Conservation (phyloP, 2,329 filamentous ascomycete species). For the Knufia petricola region DNA sequence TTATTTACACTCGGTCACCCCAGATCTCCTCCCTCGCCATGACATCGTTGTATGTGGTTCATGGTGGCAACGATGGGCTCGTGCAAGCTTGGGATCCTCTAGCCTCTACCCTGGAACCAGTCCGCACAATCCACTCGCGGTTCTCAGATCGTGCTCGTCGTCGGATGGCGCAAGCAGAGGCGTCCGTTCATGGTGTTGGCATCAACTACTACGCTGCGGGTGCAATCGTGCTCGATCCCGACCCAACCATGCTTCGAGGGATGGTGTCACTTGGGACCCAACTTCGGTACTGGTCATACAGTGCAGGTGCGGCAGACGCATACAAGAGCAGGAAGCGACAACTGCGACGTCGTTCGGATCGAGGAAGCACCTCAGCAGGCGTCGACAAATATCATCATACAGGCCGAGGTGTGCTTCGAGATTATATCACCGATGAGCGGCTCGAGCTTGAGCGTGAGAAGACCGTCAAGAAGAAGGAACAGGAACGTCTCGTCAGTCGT, state of each 20-base stretch:
- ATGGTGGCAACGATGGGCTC: slow-evolving; percentile 87
- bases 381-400: slow-evolving; percentile 50
- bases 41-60: slow-evolving; percentile 77
- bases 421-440: slow-evolving; percentile 79
- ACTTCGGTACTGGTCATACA: slow-evolving; percentile 88
- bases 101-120: slow-evolving; percentile 64
- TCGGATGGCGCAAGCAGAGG: slow-evolving; percentile 57
- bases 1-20: slow-evolving; percentile 84
- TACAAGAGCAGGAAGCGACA: slow-evolving; percentile 69
- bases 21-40: slow-evolving; percentile 73
- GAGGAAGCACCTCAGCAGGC: slow-evolving; percentile 48
- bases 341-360: slow-evolving; percentile 52
- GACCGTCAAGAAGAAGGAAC: slow-evolving; percentile 55
- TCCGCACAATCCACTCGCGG: slow-evolving; percentile 78
- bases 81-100: slow-evolving; percentile 97
- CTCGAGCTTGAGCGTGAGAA: slow-evolving; percentile 69
- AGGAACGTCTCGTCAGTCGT: slow-evolving; percentile 60
- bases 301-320: slow-evolving; percentile 64
- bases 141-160: slow-evolving; percentile 76
- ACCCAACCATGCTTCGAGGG: slow-evolving; percentile 74
- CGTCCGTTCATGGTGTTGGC: slow-evolving; percentile 57
- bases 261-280: slow-evolving; percentile 80
- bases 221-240: slow-evolving; percentile 76
- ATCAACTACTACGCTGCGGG: slow-evolving; percentile 73
- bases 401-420: slow-evolving; percentile 60